Evolutionary conservation across 2,329 filamentous ascomycete species (phyloP), one percentile per base, ranked within the genome.

Genomic region (Bimuria novae-zelandiae): DNA sequence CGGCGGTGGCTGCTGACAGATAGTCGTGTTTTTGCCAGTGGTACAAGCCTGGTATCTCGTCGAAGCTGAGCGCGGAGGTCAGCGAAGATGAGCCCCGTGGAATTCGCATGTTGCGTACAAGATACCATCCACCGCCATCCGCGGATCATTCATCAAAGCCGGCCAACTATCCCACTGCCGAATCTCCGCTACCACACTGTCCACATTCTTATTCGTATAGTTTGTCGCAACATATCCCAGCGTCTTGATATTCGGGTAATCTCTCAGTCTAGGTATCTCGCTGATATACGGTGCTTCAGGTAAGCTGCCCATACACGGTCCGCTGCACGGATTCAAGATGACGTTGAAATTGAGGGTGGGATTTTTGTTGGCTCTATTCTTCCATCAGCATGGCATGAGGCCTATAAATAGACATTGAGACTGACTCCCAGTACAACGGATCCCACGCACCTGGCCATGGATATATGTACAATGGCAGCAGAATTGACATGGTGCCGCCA

Each of bases 161-260:
- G 68, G 65, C 79, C 79, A 82, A 7, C 67, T 70, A 10, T 72
- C 71, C 53, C 81, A 82, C 6, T 67, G 73, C 36, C 71, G 68
- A 30, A 82, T 75, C 55, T 82, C 80, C 43, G 60, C 42, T 12
- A 61, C 27, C 2, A 63, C 55, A 8, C 44, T 43, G 5, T 60
- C 64, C 8, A 66, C 41, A 7, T 48, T 42, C 52, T 63, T 63
- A 37, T 60, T 68, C 2, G 71, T 71, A 57, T 82, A 84, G 10
- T 78, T 80, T 14, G 77, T 79, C 10, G 80, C 70, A 56, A 83
- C 79, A 60, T 80, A 81, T 1, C 76, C 77, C 19, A 82, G 61
- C 10, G 80, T 74, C 6, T 74, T 70, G 41, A 78, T 77, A 63
- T 84, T 82, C 50, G 76, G 62, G 49, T 74, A 73, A 8, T 65